Percentiles rank a stretch among this genome's conserved stretches.
phyloP scores from a whole-genome alignment of 495 filamentous ascomycete genomes.

The Lepidopterella palustris region DNA sequence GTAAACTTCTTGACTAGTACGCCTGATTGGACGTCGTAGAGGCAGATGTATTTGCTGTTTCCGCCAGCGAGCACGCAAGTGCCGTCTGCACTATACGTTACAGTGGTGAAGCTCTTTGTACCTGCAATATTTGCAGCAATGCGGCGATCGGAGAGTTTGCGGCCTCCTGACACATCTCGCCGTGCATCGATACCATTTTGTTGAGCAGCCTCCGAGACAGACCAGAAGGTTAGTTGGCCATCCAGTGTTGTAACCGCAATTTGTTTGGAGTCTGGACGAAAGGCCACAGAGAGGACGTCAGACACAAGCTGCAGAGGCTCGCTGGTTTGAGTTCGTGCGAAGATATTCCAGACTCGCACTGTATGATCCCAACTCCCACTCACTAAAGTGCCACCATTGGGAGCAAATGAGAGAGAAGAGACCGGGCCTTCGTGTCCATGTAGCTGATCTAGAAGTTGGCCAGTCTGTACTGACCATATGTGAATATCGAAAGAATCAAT shows the following conservation, averaged over 20 bases:
- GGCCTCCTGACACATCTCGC: slow-evolving; percentile 86
- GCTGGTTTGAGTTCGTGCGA: slow-evolving; percentile 85
- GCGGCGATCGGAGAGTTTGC: slow-evolving; percentile 75
- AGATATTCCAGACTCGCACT: slow-evolving; percentile 91
- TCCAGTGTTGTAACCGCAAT: slow-evolving; percentile 88
- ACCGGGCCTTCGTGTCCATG: slow-evolving; percentile 92
- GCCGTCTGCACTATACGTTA: slow-evolving; percentile 87
- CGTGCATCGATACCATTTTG: slow-evolving; percentile 75
- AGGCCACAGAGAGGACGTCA: slow-evolving; percentile 79
- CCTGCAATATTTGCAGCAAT: slow-evolving; percentile 85
- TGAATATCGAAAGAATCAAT: slow-evolving; percentile 95
- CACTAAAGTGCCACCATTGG: slow-evolving; percentile 71
- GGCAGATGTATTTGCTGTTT: slow-evolving; percentile 94
- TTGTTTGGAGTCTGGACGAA: slow-evolving; percentile 85
- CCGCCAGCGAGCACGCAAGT: slow-evolving; percentile 83
- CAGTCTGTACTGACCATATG: slow-evolving; percentile 97
- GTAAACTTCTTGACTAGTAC: slow-evolving; percentile 91
- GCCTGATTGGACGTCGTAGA: slow-evolving; percentile 85
- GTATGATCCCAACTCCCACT: slow-evolving; percentile 96
- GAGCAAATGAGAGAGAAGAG: slow-evolving; percentile 77
- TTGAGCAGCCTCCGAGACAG: slow-evolving; percentile 77
- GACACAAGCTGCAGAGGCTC: slow-evolving; percentile 87
- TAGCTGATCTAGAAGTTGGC: slow-evolving; percentile 84
- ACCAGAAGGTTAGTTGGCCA: slow-evolving; percentile 93
- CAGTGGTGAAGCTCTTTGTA: slow-evolving; percentile 80